These are phyloP conservation scores for Carex parvula DNA, from an alignment of 176 grass and related monocot species.

Conservation along the genomic window DNA sequence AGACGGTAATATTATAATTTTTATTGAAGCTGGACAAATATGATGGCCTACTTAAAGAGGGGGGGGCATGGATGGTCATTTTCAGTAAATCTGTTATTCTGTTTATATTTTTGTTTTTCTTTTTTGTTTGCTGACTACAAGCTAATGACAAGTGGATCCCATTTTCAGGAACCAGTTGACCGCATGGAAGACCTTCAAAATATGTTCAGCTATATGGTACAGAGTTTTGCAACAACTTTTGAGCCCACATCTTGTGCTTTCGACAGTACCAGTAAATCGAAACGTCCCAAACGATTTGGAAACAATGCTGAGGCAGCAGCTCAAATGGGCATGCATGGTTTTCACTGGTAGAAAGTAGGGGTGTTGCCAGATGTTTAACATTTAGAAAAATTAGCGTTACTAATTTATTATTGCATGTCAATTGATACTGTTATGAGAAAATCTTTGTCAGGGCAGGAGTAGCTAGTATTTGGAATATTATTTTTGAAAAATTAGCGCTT, in stretches of 20 bases:
- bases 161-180: no score
- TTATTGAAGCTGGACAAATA: no score
- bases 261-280: background rate
- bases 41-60: no score
- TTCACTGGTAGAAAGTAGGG: background rate
- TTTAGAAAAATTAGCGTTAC: no score
- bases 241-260: conserved; percentile 22
- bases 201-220: conserved; percentile 44
- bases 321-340: background rate
- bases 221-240: conserved; percentile 30
- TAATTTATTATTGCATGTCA: background rate
- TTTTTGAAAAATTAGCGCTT: no score
- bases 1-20: no score
- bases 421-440: background rate
- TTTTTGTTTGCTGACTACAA: no score
- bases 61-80: no score
- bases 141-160: no score
- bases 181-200: no score
- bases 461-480: no score
- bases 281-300: background rate
- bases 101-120: background rate
- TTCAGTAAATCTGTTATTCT: no score
- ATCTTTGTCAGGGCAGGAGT: background rate
- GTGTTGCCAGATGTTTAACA: background rate
- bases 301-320: background rate